Base-by-base conservation (phyloP, 2,329 filamentous ascomycete genomes). In the Colletotrichum musae region DNA sequence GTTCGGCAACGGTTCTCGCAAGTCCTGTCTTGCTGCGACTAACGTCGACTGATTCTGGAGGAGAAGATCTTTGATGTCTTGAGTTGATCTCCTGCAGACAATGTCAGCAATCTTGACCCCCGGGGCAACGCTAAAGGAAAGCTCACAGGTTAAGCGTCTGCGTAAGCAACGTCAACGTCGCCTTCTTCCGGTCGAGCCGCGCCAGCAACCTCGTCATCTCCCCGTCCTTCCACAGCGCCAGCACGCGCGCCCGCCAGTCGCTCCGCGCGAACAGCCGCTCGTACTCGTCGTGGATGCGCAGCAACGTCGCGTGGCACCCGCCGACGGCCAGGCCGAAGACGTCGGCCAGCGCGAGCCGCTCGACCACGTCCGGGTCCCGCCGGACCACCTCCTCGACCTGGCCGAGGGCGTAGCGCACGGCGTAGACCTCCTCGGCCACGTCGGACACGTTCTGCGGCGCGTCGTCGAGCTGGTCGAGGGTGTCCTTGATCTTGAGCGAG, bases 401-500 rank as follows among this genome's bases (percentile, higher is more conserved):
- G 16, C 57, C 16, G 5, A 70, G 64, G 4, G 68, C 68, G 53
- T 63, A 52, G 7, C 68, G 64, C 3, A 70, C 68, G 13, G 63
- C 53, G 39, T 70, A 64, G 5, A 68, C 54, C 52, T 70, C 68
- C 4, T 70, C 68, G 52, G 68, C 68, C 13, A 70, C 54, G 45
- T 70, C 68, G 18, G 24, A 21, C 3, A 70, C 43, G 10, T 53
- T 67, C 47, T 70, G 68, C 2, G 64, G 63, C 41, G 68, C 68
- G 7, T 70, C 43, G 5, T 63, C 63, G 10, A 68, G 53, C 18
- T 50, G 50, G 32, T 68, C 68, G 15, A 70, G 6, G 16, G 41
- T 58, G 16, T 70, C 51, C n/a, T 68, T 70, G 52, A 68, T 41
- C 39, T 70, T 70, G 26, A 68, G 59, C 2, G 68, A 67, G n/a